Evolutionary conservation across 2,329 filamentous ascomycete species (phyloP), one percentile per base, ranked within the genome.

Genomic region (Tothia fuscella): DNA sequence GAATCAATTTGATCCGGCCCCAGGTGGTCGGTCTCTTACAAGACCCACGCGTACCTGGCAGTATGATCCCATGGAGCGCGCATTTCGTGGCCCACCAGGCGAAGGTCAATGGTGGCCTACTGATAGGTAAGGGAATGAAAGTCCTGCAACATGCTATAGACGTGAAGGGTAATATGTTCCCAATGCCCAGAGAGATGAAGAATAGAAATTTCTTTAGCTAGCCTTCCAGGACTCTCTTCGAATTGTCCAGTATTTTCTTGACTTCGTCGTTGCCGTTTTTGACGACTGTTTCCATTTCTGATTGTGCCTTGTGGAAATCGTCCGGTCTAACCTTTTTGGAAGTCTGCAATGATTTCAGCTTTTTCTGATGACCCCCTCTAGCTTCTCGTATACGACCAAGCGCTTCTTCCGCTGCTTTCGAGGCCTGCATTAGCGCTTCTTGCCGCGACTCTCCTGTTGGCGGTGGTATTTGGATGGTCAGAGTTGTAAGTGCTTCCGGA

Each of bases 391-490:
- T 56, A 32, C 48, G 55, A 31, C 54, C 59, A 38, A 58, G 56
- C 1, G 66, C 67, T 16, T 57, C 56, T 41, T 67, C 64, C 3
- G 61, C 57, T 4, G 62, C 62, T 47, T 63, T 64, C 5, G 52
- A 51, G 7, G 67, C 63, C 5, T 52, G 48, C 1, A 62, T 54
- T 3, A 66, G 50, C 10, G 59, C 60, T 4, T 51, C 51, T 35
- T 64, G 61, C 20, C 70, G 60, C n/a, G 66, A 65, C 47, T 76
- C 72, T 38, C 70, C 72, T 0, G 72, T 77, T 0, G 72, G 71
- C 4, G 73, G 70, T 1, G 72, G 72, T 19, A 76, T 66, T 16
- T 70, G 67, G 14, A 77, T 62, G 38, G 69, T 64, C 6, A 76
- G 60, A 5, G 71, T 67, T n/a, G 66, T 61, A 0, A 68, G 60